Evolutionary conservation across 805 yeast genomes (phyloP), one percentile per base, ranked within the genome.

Genomic region (Candida odintsovae): DNA sequence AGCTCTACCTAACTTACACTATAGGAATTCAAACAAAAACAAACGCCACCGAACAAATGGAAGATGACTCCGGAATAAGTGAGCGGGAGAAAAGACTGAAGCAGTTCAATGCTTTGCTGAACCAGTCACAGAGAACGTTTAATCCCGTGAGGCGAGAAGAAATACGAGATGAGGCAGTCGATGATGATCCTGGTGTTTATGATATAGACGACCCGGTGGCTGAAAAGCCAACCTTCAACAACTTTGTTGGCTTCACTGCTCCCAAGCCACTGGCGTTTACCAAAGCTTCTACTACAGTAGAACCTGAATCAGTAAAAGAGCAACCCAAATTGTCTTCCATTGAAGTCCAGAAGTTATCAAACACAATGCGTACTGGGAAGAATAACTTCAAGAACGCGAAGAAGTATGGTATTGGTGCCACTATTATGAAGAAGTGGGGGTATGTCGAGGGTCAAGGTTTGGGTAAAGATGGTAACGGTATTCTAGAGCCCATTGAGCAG

Each of bases 321-420:
- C 41, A 23, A 79, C 46, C 45, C 8, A 48, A 35, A 31, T 44
- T 48, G n/a, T 41, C 50, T 18, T 42, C 43, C 42, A 39, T 43
- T 16, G 50, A 47, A 15, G 43, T 38, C 13, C 49, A 44, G 22
- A 36, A 19, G n/a, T 15, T 36, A 19, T 36, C 39, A 36, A 36
- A 36, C 25, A 36, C 39, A 12, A 20, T 36, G 23, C 39, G n/a
- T 13, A n/a, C 33, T 40, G 46, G 40, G 28, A 42, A 20, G 13
- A 52, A 56, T 38, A 48, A 48, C 16, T 53, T 50, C 38, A 53
- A 47, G 18, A 33, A 33, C 20, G 60, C 59, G 1, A 55, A 51
- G 47, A 63, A 57, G 42, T 90, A 90, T 59, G 98, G 98, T 7
- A 78, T 89, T 35, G 98, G 98, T 33, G 96, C 96, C 3, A 66